Percentiles rank a stretch among this genome's conserved stretches.
phyloP scores from a whole-genome alignment of 2,329 filamentous ascomycete species.

The Botrytis deweyae region DNA sequence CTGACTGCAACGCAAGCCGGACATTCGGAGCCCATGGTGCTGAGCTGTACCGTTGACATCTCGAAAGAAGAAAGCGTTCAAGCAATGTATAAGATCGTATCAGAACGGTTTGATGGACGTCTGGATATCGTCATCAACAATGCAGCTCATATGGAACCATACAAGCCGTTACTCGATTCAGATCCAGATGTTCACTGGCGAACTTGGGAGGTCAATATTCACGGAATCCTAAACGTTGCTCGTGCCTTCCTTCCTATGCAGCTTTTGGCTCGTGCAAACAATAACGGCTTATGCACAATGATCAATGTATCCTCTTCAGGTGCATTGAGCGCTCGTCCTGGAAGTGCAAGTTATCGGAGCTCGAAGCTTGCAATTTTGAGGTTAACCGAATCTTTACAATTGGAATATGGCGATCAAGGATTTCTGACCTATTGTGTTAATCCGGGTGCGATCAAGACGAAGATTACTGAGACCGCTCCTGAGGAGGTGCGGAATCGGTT shows the following conservation, averaged over 20 bases:
- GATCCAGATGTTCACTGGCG: constrained; percentile 27
- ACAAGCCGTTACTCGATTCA: constrained; percentile 20
- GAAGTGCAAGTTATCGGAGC: constrained; percentile 46
- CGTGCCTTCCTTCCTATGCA: constrained; percentile 28
- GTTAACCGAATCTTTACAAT: constrained; percentile 49
- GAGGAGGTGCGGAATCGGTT: constrained; percentile 2
- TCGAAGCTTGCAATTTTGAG: constrained; percentile 51
- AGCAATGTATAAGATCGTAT: neutral
- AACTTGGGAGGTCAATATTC: constrained; percentile 30
- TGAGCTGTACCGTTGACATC: constrained; percentile 12
- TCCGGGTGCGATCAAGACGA: constrained; percentile 40
- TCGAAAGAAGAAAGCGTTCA: neutral
- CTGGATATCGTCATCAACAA: constrained; percentile 33
- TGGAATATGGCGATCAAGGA: constrained; percentile 47
- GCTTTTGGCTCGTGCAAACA: constrained; percentile 25
- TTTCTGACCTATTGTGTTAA: constrained; percentile 45
- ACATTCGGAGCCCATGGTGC: neutral
- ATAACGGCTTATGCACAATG: constrained; percentile 42
- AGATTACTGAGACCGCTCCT: constrained; percentile 40
- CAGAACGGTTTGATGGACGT: constrained; percentile 14
- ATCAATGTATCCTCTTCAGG: constrained; percentile 50
- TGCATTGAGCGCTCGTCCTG: constrained; percentile 39
- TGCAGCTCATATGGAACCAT: constrained; percentile 26
- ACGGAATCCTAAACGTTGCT: constrained; percentile 25
- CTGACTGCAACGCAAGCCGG: constrained; percentile 14